Evolutionary conservation across 169 alveolate species (phyloP).

Genomic region (Ichthyophthirius multifiliis): DNA sequence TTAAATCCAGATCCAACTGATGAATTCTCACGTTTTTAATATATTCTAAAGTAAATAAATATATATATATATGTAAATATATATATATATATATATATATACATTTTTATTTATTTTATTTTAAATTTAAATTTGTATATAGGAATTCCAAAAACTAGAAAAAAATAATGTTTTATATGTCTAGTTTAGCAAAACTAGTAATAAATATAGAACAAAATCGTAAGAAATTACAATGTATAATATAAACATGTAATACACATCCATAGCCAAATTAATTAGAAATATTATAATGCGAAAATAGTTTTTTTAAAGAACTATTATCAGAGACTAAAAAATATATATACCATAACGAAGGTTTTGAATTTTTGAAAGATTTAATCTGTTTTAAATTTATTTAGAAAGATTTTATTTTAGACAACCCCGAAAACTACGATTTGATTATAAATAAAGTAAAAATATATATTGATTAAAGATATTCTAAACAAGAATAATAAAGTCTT

Average conservation of each 20-base stretch:
- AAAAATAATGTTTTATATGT: not conserved
- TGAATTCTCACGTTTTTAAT: too few relatives aligned
- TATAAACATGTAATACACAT: too few relatives aligned
- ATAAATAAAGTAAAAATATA: not conserved
- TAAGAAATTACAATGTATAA: not conserved
- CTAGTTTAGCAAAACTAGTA: not conserved
- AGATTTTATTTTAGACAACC: not conserved
- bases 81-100: too few relatives aligned
- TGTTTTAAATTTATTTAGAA: not conserved
- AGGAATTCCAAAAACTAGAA: not conserved
- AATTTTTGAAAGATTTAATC: not conserved
- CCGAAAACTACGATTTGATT: constrained; percentile 4
- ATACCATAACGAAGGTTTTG: not conserved
- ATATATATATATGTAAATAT: too few relatives aligned
- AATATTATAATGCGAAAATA: too few relatives aligned
- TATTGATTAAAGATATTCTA: not conserved
- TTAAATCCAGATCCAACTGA: too few relatives aligned
- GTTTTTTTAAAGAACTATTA: too few relatives aligned
- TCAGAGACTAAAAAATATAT: too few relatives aligned
- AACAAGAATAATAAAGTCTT: not conserved
- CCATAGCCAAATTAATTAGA: too few relatives aligned
- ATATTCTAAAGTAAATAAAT: too few relatives aligned
- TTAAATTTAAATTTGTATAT: not conserved
- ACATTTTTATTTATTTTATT: too few relatives aligned
- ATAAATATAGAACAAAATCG: not conserved